These are phyloP conservation scores for Calocybe gangraenosa DNA, from an alignment of 768 basidiomycete genomes.

Conservation along the genomic window DNA sequence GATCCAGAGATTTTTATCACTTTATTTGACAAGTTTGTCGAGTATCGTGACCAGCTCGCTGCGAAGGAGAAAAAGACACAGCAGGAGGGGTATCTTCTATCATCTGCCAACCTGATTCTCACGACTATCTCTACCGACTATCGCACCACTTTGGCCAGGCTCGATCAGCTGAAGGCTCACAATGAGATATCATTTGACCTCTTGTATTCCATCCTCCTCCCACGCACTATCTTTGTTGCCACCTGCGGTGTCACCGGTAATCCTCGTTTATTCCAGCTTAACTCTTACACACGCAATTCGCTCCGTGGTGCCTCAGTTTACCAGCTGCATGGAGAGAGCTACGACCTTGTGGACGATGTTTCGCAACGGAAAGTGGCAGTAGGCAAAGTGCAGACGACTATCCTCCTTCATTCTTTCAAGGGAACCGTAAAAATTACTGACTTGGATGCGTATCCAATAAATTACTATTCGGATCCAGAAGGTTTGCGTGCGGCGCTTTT, in stretches of 20 bases:
- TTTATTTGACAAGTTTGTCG: slow-evolving; percentile 40
- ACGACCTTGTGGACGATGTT: slow-evolving; percentile 43
- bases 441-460: slow-evolving; percentile 48
- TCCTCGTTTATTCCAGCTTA: slow-evolving; percentile 44
- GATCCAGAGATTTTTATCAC: slow-evolving; percentile 54
- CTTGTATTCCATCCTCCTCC: slow-evolving; percentile 51
- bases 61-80: slow-evolving; percentile 31
- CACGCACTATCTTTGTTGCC: slow-evolving; percentile 44
- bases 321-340: slow-evolving; percentile 44
- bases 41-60: slow-evolving; percentile 36
- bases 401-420: slow-evolving; percentile 38
- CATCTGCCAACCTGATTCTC: slow-evolving; percentile 45
- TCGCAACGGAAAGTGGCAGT: slow-evolving; percentile 25
- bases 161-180: slow-evolving; percentile 43
- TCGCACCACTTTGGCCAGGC: slow-evolving; percentile 37
- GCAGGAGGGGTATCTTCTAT: slow-evolving; percentile 34
- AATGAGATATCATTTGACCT: slow-evolving; percentile 54
- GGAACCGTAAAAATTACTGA: slow-evolving; percentile 48
- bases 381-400: slow-evolving; percentile 34
- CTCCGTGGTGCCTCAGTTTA: slow-evolving; percentile 35
- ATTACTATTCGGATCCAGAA: slow-evolving; percentile 40
- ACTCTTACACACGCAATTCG: slow-evolving; percentile 30
- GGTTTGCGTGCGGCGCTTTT: slow-evolving; percentile 35
- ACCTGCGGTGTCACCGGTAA: slow-evolving; percentile 50
- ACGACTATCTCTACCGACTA: slow-evolving; percentile 45